Percentiles rank a stretch among this genome's conserved stretches.
phyloP scores from a whole-genome alignment of 768 basidiomycete genomes.

The Leccinum obscurum region DNA sequence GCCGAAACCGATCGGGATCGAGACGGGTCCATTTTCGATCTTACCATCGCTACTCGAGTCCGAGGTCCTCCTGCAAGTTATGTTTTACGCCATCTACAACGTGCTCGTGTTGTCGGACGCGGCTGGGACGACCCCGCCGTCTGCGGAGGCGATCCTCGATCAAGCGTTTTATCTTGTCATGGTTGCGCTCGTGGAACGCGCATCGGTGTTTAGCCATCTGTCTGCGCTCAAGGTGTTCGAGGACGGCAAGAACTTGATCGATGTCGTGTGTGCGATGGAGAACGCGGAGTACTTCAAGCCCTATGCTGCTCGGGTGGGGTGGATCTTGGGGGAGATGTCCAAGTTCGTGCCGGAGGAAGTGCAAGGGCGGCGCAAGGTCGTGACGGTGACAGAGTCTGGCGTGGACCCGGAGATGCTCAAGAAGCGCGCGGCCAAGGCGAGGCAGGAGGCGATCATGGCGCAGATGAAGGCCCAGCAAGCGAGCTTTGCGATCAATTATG shows the following conservation, averaged over 20 bases:
- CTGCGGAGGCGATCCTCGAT: constrained; percentile 88
- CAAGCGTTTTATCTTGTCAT: constrained; percentile 84
- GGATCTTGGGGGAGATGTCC: constrained; percentile 70
- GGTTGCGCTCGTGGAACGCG: constrained; percentile 77
- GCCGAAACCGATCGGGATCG: constrained; percentile 68
- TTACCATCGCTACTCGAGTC: constrained; percentile 68
- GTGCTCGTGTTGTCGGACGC: constrained; percentile 65
- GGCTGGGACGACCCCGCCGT: constrained; percentile 61
- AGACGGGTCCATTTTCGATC: constrained; percentile 64
- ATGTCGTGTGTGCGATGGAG: constrained; percentile 76
- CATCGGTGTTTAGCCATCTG: constrained; percentile 58
- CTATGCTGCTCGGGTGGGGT: constrained; percentile 68
- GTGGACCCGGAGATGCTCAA: constrained; percentile 66
- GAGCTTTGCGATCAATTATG: constrained; percentile 78
- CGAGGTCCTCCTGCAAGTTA: constrained; percentile 71
- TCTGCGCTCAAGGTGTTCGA: constrained; percentile 56
- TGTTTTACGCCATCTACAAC: constrained; percentile 82
- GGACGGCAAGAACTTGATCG: constrained; percentile 60
- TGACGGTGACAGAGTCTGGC: constrained; percentile 36
- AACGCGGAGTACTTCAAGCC: constrained; percentile 72
- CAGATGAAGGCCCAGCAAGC: constrained; percentile 94
- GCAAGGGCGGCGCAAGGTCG: constrained; percentile 44
- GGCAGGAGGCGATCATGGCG: constrained; percentile 93
- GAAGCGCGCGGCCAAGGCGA: constrained; percentile 82
- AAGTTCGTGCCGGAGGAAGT: constrained; percentile 59